These are phyloP conservation scores for Ceratocystis smalleyi DNA, from an alignment of 2,329 filamentous ascomycete species.

Conservation along the genomic window DNA sequence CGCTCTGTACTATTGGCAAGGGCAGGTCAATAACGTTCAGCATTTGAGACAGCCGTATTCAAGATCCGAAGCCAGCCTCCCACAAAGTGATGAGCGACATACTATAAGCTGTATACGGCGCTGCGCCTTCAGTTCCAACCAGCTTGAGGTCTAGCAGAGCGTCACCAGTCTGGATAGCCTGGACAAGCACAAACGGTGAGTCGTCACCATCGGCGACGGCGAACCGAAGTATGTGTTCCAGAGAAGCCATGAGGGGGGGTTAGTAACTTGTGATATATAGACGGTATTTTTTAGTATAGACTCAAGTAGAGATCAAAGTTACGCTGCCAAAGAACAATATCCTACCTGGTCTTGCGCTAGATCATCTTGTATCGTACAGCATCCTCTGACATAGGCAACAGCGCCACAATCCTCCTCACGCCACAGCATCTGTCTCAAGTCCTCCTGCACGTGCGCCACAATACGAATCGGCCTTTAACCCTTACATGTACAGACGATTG, in stretches of 20 bases:
- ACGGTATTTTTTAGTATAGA: too few species aligned
- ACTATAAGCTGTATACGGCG: conserved; percentile 43
- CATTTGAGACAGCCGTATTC: not conserved
- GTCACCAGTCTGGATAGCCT: conserved; percentile 36
- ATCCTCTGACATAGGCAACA: conserved; percentile 1
- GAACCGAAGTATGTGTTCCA: conserved; percentile 37
- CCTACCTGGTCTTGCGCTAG: not conserved
- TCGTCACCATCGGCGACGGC: conserved; percentile 37
- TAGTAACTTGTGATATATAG: not conserved
- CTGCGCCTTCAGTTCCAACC: conserved; percentile 51
- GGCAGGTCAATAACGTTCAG: not conserved
- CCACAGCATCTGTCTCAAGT: too few species aligned
- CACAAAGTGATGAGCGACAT: conserved; percentile 24
- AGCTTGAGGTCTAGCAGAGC: conserved; percentile 49
- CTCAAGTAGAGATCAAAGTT: not conserved
- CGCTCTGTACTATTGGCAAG: conserved; percentile 26
- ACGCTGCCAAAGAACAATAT: too few species aligned
- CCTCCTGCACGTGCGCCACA: not conserved
- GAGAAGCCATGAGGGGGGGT: not conserved
- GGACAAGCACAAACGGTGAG: conserved; percentile 40
- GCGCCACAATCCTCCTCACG: conserved; percentile 2
- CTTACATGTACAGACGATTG: not conserved
- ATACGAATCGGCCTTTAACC: not conserved
- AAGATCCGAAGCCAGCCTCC: too few species aligned
- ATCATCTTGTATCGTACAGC: conserved; percentile 1